phyloP scores from a whole-genome alignment of 2,329 filamentous ascomycete genomes.

The Nemania bipapillata region DNA sequence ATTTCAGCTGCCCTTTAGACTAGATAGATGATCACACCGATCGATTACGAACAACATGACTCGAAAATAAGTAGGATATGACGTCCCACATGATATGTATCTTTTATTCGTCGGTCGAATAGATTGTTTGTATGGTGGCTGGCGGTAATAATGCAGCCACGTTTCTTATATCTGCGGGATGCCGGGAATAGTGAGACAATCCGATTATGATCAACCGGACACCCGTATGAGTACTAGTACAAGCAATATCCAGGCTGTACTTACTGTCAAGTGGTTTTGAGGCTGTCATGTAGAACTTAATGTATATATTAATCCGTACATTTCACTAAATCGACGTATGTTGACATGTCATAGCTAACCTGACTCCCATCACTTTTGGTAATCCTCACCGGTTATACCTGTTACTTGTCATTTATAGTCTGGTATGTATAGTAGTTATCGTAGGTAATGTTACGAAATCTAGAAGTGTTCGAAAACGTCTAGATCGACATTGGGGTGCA shows the following conservation, averaged over 20 bases:
- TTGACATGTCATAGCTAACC: not conserved
- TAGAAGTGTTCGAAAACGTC: not conserved
- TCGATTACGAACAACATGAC: not conserved
- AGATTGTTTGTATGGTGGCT: too few species aligned
- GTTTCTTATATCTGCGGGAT: not conserved
- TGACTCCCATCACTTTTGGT: not conserved
- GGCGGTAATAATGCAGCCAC: not conserved
- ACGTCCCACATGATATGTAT: not conserved
- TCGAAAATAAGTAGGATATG: not conserved
- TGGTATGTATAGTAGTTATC: not conserved
- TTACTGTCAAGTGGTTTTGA: not conserved
- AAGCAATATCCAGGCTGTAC: not conserved
- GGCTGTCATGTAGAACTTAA: not conserved
- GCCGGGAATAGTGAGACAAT: not conserved
- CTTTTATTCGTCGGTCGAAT: not conserved
- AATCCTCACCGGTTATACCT: not conserved
- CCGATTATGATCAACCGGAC: not conserved
- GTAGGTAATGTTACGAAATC: not conserved
- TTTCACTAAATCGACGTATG: not conserved
- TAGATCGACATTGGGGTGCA: not conserved
- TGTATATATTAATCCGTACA: not conserved
- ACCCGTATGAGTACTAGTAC: not conserved
- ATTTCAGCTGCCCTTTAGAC: not conserved
- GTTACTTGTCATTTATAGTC: not conserved
- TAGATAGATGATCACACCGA: not conserved